A percentile compares a stretch with the other conserved stretches of the same genome.
These are phyloP conservation scores for Crataegus laevigata DNA, from an alignment of 306 rosid species.

Conservation along the genomic window DNA sequence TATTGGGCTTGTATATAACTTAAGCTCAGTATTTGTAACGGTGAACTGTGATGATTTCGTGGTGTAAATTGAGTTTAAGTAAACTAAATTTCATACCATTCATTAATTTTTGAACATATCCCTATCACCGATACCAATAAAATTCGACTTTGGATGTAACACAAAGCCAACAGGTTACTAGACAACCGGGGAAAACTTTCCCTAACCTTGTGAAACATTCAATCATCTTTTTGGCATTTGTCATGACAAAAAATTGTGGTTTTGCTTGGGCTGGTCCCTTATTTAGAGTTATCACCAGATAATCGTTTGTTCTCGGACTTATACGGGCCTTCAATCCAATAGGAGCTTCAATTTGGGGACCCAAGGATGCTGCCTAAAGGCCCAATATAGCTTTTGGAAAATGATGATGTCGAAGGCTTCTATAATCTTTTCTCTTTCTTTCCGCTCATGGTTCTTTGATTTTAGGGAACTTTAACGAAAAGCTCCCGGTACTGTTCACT, in stretches of 20 bases:
- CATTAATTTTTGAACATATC: no score
- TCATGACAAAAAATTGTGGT: neutral
- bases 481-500: no score
- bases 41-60: no score
- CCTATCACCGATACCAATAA: no score
- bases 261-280: neutral
- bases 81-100: no score
- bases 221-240: neutral
- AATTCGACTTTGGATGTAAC: no score
- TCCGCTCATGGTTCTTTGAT: no score
- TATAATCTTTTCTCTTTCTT: no score
- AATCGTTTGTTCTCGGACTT: neutral
- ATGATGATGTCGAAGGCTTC: neutral
- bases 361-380: neutral
- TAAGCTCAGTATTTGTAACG: no score
- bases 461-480: no score
- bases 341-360: neutral
- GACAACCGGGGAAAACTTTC: neutral
- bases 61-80: no score
- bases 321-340: neutral
- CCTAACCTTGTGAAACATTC: neutral
- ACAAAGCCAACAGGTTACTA: neutral
- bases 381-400: neutral
- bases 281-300: neutral
- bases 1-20: neutral